Percentiles rank a stretch among this genome's conserved stretches.
phyloP scores from a whole-genome alignment of 1,284 basidiomycete genomes.

The Ceratobasidium sp. region DNA sequence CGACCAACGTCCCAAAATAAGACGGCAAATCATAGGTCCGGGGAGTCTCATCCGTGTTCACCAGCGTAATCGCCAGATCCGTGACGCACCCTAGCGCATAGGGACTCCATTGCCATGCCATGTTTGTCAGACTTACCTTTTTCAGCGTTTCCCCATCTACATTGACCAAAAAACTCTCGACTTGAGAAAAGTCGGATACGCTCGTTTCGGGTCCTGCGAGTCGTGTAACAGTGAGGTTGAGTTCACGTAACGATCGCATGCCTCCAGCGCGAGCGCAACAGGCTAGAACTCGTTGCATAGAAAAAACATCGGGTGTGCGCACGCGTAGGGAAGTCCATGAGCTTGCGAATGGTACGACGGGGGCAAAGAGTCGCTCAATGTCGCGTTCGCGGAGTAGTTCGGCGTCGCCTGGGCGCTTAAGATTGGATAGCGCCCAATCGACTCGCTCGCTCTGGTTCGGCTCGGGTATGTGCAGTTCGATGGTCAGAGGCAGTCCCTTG shows the following conservation, averaged over 20 bases:
- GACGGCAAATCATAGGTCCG: constrained; percentile 28
- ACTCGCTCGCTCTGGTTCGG: constrained; percentile 12
- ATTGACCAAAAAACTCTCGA: constrained; percentile 14
- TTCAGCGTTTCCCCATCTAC: constrained; percentile 24
- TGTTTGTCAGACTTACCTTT: constrained; percentile 16
- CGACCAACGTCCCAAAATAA: constrained; percentile 30
- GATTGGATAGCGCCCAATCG: constrained; percentile 19
- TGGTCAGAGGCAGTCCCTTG: neutral
- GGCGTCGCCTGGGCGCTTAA: constrained; percentile 27
- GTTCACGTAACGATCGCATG: neutral
- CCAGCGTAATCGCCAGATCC: constrained; percentile 3
- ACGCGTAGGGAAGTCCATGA: constrained; percentile 11
- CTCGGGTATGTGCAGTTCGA: constrained; percentile 30
- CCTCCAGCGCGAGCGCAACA: constrained; percentile 22
- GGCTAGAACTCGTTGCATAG: constrained; percentile 9
- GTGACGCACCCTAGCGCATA: constrained; percentile 31
- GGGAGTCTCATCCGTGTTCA: constrained; percentile 1
- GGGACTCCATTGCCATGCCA: constrained; percentile 40
- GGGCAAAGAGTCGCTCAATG: constrained; percentile 28
- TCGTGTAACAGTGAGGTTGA: neutral
- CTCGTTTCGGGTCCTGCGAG: constrained; percentile 2
- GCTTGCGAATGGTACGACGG: neutral
- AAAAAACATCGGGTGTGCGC: constrained; percentile 22
- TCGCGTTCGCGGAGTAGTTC: constrained; percentile 20
- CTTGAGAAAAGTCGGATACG: constrained; percentile 24